phyloP scores from a whole-genome alignment of 352 stramenopile genomes.

The Globisporangium recalcitrans region DNA sequence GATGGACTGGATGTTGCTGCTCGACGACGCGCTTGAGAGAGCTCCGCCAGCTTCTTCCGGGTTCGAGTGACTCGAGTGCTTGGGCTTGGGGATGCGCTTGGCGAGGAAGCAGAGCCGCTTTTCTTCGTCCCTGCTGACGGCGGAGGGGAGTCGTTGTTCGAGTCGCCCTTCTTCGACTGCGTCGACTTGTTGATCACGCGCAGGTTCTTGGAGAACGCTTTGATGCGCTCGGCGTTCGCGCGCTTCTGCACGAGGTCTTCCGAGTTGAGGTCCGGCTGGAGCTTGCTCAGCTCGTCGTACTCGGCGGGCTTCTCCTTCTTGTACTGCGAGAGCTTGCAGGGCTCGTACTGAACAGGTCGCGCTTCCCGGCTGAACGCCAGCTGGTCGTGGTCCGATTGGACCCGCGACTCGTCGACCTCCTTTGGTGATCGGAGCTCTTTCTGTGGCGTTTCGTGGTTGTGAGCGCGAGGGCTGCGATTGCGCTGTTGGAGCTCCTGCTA shows the following conservation, averaged over 20 bases:
- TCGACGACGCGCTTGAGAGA: constrained; percentile 13
- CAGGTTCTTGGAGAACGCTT: constrained; percentile 79
- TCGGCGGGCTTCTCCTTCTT: constrained; percentile 77
- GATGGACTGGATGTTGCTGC: constrained; percentile 22
- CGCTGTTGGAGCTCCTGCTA: constrained; percentile 6
- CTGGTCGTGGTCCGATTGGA: constrained; percentile 56
- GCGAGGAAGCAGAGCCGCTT: constrained; percentile 40
- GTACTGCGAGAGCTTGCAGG: constrained; percentile 84
- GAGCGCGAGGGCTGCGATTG: constrained; percentile 4
- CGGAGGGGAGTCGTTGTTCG: constrained; percentile 17
- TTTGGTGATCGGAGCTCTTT: constrained; percentile 40
- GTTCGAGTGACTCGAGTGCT: constrained; percentile 22
- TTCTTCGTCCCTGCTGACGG: constrained; percentile 26
- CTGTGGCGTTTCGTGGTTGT: neutral
- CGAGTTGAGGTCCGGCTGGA: constrained; percentile 82
- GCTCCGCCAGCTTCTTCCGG: constrained; percentile 20
- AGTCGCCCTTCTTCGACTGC: constrained; percentile 28
- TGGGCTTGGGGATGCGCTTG: constrained; percentile 76
- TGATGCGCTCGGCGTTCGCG: constrained; percentile 72
- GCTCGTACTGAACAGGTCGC: constrained; percentile 69
- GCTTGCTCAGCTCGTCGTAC: constrained; percentile 88
- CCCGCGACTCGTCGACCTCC: constrained; percentile 57
- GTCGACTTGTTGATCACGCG: constrained; percentile 66
- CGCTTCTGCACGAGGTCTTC: constrained; percentile 78
- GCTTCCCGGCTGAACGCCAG: constrained; percentile 76